Evolutionary conservation across 139 green algal genomes (phyloP).

Genomic region (Micractinium conductrix): DNA sequence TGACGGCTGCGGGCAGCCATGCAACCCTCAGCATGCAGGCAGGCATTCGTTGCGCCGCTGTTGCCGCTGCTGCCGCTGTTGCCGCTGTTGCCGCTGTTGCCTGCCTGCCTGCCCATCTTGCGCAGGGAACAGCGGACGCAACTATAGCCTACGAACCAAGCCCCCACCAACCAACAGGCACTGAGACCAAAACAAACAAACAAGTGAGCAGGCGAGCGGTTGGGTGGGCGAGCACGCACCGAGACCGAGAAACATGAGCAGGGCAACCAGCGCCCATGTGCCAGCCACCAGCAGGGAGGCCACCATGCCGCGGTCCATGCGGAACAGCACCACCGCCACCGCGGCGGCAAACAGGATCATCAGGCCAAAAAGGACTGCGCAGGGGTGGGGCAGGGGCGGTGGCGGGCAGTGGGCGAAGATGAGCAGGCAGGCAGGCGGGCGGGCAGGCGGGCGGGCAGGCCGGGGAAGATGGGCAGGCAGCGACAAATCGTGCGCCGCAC

Average conservation of each 20-base stretch:
- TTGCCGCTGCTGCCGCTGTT: too few species aligned
- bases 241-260: conserved; percentile 23
- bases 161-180: too few species aligned
- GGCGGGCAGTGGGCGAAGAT: too few species aligned
- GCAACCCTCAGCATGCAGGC: too few species aligned
- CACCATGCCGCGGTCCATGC: conserved; percentile 3
- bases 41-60: neutral
- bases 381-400: neutral
- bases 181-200: too few species aligned
- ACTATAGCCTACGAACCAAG: too few species aligned
- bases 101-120: too few species aligned
- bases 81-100: too few species aligned
- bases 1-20: neutral
- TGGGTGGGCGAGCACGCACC: neutral
- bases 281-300: neutral
- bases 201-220: too few species aligned
- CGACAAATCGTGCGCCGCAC: too few species aligned
- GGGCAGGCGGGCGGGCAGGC: neutral
- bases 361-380: conserved; percentile 25
- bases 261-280: neutral
- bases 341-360: neutral
- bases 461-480: neutral
- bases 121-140: too few species aligned
- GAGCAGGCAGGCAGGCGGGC: neutral
- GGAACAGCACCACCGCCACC: neutral